Evolutionary conservation across 2,329 filamentous ascomycete species (phyloP).

Genomic region (Magnaporthales sp.): DNA sequence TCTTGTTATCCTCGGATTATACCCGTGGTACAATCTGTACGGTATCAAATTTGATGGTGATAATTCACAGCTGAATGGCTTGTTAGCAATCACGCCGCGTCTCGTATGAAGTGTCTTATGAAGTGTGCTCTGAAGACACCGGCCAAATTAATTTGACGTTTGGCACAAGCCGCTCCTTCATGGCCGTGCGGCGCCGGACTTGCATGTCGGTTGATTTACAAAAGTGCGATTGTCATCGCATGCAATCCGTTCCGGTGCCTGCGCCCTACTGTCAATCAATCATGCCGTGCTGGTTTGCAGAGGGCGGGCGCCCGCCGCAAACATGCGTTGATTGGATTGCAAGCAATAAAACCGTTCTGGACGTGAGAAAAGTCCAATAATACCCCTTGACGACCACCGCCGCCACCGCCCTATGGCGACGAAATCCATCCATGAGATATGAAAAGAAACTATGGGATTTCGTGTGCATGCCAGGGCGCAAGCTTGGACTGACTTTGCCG

Average conservation of each 20-base stretch:
- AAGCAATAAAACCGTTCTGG: background rate
- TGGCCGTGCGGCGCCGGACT: background rate
- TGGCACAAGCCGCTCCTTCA: background rate
- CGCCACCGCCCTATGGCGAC: background rate
- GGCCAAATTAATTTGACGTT: background rate
- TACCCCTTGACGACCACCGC: background rate
- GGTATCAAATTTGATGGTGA: background rate
- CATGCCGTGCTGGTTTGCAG: background rate
- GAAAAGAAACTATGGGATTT: background rate
- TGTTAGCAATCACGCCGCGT: background rate
- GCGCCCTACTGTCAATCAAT: background rate
- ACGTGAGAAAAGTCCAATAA: background rate
- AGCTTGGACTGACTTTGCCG: slow-evolving; percentile 11
- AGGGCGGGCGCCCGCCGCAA: too few relatives aligned
- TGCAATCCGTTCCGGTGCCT: background rate
- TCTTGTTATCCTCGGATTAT: background rate
- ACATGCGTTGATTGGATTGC: background rate
- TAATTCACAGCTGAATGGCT: background rate
- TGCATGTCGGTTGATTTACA: background rate
- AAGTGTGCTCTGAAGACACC: background rate
- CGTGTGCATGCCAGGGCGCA: background rate
- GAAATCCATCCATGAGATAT: background rate
- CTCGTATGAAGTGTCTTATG: background rate
- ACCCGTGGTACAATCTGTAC: background rate
- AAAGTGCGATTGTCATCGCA: background rate